phyloP scores from a whole-genome alignment of 306 rosid species.

The Cyamopsis tetragonoloba region DNA sequence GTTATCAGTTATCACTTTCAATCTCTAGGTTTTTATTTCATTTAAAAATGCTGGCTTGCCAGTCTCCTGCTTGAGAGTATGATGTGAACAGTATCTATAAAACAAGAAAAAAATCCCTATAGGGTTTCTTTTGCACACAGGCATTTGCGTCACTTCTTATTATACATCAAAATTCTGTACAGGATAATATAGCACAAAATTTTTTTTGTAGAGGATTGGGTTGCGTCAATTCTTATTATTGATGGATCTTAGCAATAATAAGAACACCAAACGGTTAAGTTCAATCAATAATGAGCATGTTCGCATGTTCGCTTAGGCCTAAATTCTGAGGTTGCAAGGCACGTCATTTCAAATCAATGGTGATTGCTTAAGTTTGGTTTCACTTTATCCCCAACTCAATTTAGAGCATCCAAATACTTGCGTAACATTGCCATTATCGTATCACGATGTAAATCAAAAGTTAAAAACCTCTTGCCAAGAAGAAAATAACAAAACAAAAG shows the following conservation, averaged over 20 bases:
- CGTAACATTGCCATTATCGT: background rate
- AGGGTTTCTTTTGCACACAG: background rate
- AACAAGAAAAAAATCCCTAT: background rate
- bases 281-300: no score
- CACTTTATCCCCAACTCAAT: no score
- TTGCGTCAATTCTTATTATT: no score
- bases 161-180: background rate
- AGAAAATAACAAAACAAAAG: background rate
- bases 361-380: no score
- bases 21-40: background rate
- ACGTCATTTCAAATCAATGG: no score
- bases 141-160: background rate
- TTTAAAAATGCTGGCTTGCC: background rate
- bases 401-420: no score
- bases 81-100: background rate
- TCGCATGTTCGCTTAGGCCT: no score
- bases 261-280: no score
- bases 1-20: background rate
- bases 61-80: background rate
- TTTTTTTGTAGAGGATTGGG: no score
- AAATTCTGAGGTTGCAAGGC: no score
- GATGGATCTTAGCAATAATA: no score
- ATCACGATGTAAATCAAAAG: background rate
- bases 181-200: no score
- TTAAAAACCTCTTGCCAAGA: background rate